Evolutionary conservation across 768 basidiomycete species (phyloP).

Genomic region (Lentinula guzmanii): DNA sequence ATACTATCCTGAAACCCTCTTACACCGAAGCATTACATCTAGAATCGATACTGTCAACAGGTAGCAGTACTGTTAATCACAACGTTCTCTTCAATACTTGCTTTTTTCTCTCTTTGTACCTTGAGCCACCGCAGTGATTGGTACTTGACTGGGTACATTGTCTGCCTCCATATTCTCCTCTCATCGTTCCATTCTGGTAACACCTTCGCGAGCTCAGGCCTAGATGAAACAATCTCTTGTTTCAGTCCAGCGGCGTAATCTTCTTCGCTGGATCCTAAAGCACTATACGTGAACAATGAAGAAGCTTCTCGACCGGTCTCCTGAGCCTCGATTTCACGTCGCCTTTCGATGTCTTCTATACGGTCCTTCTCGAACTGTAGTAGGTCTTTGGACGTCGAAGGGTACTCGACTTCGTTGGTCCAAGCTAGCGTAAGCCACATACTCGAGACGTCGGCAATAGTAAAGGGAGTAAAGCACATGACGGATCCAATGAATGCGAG

Average conservation of each 20-base stretch:
- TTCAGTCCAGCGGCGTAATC: conserved; percentile 28
- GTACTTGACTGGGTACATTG: conserved; percentile 29
- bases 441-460: conserved; percentile 41
- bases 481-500: conserved; percentile 39
- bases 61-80: neutral
- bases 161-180: conserved; percentile 23
- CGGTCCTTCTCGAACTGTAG: conserved; percentile 32
- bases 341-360: conserved; percentile 17
- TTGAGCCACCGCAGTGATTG: conserved; percentile 24
- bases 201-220: conserved; percentile 21
- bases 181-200: conserved; percentile 32
- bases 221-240: conserved; percentile 23
- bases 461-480: conserved; percentile 41
- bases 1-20: neutral
- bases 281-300: conserved; percentile 29
- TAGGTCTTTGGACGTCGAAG: conserved; percentile 23
- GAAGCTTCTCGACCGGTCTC: conserved; percentile 17
- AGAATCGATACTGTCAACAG: too few relatives aligned
- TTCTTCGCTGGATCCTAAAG: conserved; percentile 28
- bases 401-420: conserved; percentile 24
- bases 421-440: conserved; percentile 43
- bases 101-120: conserved; percentile 7
- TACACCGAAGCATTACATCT: too few relatives aligned
- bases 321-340: conserved; percentile 6
- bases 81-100: neutral